phyloP scores from a whole-genome alignment of 2,329 filamentous ascomycete genomes.

The Karstenula rhodostoma region DNA sequence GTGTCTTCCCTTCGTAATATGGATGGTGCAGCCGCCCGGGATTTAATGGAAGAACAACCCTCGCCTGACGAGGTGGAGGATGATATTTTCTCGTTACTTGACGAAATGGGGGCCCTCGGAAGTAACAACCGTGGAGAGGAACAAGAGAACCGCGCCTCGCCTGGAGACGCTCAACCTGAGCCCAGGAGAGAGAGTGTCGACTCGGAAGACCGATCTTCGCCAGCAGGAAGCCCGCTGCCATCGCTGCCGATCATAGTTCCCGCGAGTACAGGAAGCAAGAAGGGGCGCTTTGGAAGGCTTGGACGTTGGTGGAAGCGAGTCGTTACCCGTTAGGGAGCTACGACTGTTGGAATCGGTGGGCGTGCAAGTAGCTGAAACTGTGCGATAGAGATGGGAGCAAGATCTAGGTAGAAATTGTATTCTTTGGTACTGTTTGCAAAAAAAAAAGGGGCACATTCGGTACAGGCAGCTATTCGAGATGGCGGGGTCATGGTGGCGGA shows the following conservation, averaged over 20 bases:
- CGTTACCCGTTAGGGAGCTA: background rate
- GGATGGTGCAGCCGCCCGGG: background rate
- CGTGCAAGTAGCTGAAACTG: too few relatives aligned
- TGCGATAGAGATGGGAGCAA: too few relatives aligned
- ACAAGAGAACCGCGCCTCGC: background rate
- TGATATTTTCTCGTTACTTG: background rate
- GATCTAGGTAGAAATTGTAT: too few relatives aligned
- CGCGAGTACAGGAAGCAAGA: background rate
- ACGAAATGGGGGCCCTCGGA: background rate
- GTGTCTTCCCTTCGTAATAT: background rate
- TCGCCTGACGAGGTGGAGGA: background rate
- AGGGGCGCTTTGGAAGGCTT: background rate
- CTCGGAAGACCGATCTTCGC: background rate
- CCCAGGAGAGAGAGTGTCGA: background rate
- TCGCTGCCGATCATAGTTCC: background rate
- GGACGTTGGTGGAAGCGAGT: background rate
- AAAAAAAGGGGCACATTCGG: too few relatives aligned
- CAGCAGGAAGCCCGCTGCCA: background rate
- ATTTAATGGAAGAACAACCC: background rate
- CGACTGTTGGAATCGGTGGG: background rate
- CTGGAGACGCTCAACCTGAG: background rate
- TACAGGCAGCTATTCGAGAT: background rate
- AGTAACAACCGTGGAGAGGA: too few relatives aligned
- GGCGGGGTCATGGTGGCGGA: background rate
- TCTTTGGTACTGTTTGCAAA: too few relatives aligned